phyloP scores from a whole-genome alignment of 2,329 filamentous ascomycete genomes.

The Scleromitrula shiraiana region DNA sequence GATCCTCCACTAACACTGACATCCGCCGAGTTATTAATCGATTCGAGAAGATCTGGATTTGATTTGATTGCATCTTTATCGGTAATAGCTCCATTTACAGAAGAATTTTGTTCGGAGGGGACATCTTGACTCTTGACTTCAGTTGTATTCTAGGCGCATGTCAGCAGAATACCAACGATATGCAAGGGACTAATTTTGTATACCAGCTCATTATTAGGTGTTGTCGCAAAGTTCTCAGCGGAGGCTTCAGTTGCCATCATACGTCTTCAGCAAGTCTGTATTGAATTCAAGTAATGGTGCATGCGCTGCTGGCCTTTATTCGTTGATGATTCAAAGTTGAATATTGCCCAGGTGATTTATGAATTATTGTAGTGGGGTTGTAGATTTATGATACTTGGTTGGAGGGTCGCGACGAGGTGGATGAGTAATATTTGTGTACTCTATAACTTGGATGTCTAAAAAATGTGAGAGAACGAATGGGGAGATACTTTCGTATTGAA shows the following conservation, averaged over 20 bases:
- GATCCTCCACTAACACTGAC: conserved; percentile 67
- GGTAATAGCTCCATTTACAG: conserved; percentile 39
- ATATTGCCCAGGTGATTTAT: no score
- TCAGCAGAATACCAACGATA: conserved; percentile 15
- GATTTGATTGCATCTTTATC: conserved; percentile 45
- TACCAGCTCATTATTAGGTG: conserved; percentile 28
- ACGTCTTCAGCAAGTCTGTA: conserved; percentile 38
- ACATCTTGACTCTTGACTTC: conserved; percentile 45
- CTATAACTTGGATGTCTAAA: no score
- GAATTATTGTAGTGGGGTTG: no score
- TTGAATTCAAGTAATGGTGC: conserved; percentile 23
- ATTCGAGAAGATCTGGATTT: conserved; percentile 48
- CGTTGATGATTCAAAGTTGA: not conserved
- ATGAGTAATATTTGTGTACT: no score
- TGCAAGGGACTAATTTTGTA: not conserved
- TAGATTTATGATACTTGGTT: no score
- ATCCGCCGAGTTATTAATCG: conserved; percentile 53
- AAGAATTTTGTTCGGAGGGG: conserved; percentile 29
- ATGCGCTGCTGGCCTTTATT: no score
- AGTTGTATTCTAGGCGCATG: conserved; percentile 28
- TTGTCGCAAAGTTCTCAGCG: conserved; percentile 38
- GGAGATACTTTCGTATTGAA: not conserved
- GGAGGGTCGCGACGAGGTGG: no score
- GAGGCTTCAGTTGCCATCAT: conserved; percentile 59
- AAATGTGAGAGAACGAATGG: not conserved